Evolutionary conservation across 495 filamentous ascomycete genomes (phyloP).

Genomic region (Aspergillus saccharolyticus): DNA sequence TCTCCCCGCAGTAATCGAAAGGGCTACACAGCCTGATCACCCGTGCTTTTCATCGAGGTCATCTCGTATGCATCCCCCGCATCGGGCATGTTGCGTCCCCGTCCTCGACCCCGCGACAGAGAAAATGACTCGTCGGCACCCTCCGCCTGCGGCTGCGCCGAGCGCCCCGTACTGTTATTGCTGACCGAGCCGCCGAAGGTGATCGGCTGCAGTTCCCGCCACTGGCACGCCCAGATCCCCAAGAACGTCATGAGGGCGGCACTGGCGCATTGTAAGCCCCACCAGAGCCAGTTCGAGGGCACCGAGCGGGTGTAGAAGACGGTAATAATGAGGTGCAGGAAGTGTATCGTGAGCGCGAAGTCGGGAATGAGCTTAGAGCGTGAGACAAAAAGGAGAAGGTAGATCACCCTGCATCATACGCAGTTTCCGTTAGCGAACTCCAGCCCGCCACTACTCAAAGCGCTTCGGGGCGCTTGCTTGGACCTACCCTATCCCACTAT

Average conservation of each 20-base stretch:
- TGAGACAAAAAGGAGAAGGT: slow-evolving; percentile 72
- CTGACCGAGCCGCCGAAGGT: slow-evolving; percentile 64
- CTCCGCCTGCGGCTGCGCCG: slow-evolving; percentile 22
- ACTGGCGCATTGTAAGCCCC: slow-evolving; percentile 68
- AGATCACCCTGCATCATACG: slow-evolving; percentile 47
- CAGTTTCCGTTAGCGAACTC: slow-evolving; percentile 1
- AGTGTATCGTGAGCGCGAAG: slow-evolving; percentile 85
- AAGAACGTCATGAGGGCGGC: slow-evolving; percentile 63
- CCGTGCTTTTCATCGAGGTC: slow-evolving; percentile 57
- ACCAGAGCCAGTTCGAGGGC: slow-evolving; percentile 79
- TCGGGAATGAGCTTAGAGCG: slow-evolving; percentile 90
- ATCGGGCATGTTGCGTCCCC: slow-evolving; percentile 44
- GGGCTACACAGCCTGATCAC: slow-evolving; percentile 33
- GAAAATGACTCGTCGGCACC: slow-evolving; percentile 24
- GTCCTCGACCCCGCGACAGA: slow-evolving; percentile 34
- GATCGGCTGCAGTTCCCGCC: slow-evolving; percentile 83
- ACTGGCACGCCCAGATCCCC: slow-evolving; percentile 87
- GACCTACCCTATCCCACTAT: slow-evolving; percentile 68
- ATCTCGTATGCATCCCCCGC: slow-evolving; percentile 75
- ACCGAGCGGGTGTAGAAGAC: slow-evolving; percentile 69
- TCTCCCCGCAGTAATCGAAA: not conserved
- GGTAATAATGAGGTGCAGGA: slow-evolving; percentile 75
- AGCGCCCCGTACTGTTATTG: slow-evolving; percentile 11
- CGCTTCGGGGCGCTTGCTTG: not conserved
- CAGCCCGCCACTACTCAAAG: not conserved